These are phyloP conservation scores for Kuraishia floccosa DNA, from an alignment of 805 yeast species.

Conservation along the genomic window DNA sequence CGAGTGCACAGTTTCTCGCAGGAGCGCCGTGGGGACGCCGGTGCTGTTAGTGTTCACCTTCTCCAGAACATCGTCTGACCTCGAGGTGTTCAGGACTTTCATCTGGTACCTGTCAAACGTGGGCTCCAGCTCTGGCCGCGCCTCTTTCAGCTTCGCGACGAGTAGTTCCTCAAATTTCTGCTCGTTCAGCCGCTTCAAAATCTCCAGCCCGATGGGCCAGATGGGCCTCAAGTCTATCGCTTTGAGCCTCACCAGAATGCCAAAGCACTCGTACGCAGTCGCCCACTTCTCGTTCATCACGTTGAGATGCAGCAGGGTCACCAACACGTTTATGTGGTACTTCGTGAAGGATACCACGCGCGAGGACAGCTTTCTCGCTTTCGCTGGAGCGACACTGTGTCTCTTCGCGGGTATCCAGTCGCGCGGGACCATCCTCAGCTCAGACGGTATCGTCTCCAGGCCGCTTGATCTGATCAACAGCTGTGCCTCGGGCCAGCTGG, in stretches of 20 bases:
- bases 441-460: neutral
- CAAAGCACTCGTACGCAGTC: constrained; percentile 39
- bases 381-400: neutral
- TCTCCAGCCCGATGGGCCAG: constrained; percentile 58
- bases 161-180: too few relatives aligned
- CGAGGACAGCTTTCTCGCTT: neutral
- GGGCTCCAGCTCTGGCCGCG: constrained; percentile 1
- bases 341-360: constrained; percentile 2
- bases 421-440: constrained; percentile 1
- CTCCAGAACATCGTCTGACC: neutral
- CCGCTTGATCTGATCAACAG: too few relatives aligned
- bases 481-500: too few relatives aligned
- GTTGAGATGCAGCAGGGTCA: constrained; percentile 34
- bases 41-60: neutral
- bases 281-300: constrained; percentile 41
- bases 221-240: constrained; percentile 39
- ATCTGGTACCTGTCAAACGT: constrained; percentile 2
- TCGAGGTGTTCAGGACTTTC: constrained; percentile 3
- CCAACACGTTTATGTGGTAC: constrained; percentile 17
- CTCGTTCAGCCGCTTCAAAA: constrained; percentile 22
- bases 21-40: neutral
- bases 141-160: too few relatives aligned
- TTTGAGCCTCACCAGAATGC: constrained; percentile 35
- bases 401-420: neutral
- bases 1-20: neutral